A percentile compares a stretch with the other conserved stretches of the same genome.
Conservation (phyloP, 2,329 filamentous ascomycete species). For the Fusarium pseudocircinatum region DNA sequence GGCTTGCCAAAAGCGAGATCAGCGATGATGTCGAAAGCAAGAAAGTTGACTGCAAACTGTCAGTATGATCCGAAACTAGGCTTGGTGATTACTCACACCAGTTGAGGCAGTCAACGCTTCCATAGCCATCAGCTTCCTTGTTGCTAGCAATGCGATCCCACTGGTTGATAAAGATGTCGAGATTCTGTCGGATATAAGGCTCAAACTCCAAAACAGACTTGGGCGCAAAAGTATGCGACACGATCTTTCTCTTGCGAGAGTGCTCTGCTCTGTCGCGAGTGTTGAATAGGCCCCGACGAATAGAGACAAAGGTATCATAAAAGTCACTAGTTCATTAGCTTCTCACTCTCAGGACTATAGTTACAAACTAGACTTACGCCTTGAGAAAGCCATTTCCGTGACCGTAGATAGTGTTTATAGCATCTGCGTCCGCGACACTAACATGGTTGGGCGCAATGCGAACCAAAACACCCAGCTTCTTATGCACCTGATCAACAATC, state of each 20-base stretch:
- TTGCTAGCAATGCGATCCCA: conserved; percentile 71
- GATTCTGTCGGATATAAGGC: conserved; percentile 85
- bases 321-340: conserved; percentile 68
- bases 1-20: conserved; percentile 62
- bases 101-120: conserved; percentile 75
- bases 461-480: conserved; percentile 79
- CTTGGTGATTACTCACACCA: conserved; percentile 63
- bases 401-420: conserved; percentile 81
- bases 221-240: conserved; percentile 88
- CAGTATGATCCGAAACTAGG: not conserved
- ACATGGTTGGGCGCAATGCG: conserved; percentile 87
- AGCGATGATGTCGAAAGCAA: conserved; percentile 63
- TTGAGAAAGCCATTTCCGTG: conserved; percentile 82
- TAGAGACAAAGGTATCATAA: conserved; percentile 92
- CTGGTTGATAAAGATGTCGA: conserved; percentile 77
- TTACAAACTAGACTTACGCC: conserved; percentile 53
- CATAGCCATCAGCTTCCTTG: conserved; percentile 65
- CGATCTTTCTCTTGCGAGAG: conserved; percentile 86
- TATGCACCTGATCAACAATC: conserved; percentile 75
- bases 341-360: too few species aligned
- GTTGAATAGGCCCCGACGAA: conserved; percentile 87
- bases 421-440: conserved; percentile 80
- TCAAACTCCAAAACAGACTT: conserved; percentile 88
- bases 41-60: conserved; percentile 51
- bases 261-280: conserved; percentile 85